Conservation (phyloP, 2,329 filamentous ascomycete genomes). For the Aspergillus sp. region DNA sequence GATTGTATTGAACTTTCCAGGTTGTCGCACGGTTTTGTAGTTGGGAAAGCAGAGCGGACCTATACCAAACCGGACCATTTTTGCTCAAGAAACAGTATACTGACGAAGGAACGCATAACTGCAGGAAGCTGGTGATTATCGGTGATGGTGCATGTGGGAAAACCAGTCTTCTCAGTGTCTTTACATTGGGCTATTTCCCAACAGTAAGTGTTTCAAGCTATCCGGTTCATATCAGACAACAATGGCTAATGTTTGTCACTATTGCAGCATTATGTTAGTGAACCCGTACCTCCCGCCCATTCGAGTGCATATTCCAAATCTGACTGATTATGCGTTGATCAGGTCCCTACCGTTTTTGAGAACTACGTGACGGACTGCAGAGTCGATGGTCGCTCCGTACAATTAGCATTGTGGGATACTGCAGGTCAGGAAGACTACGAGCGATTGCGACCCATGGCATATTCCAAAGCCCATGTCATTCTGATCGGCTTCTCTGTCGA, state of each 20-base stretch:
- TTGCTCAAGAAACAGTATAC: conserved; percentile 1
- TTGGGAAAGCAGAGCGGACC: background rate
- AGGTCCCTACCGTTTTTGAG: conserved; percentile 94
- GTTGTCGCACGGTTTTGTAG: background rate
- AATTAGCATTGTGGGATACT: conserved; percentile 98
- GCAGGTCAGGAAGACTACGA: conserved; percentile 99
- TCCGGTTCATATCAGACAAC: background rate
- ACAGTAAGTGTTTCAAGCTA: conserved; percentile 59
- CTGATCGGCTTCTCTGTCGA: conserved; percentile 94
- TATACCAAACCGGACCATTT: background rate
- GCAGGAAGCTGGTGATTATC: conserved; percentile 91
- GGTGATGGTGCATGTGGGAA: conserved; percentile 97
- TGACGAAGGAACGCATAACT: conserved; percentile 1
- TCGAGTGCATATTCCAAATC: conserved; percentile 1
- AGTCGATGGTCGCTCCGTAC: conserved; percentile 97
- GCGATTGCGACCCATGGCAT: conserved; percentile 84
- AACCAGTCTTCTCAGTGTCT: conserved; percentile 93
- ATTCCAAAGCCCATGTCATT: conserved; percentile 95
- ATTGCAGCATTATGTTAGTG: conserved; percentile 40
- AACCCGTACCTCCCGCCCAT: background rate
- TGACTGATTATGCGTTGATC: conserved; percentile 27
- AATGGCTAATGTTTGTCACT: conserved; percentile 10
- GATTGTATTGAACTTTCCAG: background rate
- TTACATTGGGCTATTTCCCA: conserved; percentile 95
- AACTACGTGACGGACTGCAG: conserved; percentile 99